Evolutionary conservation across 495 filamentous ascomycete species (phyloP), one percentile per base, ranked within the genome.

Genomic region (Aspergillus avenaceus): DNA sequence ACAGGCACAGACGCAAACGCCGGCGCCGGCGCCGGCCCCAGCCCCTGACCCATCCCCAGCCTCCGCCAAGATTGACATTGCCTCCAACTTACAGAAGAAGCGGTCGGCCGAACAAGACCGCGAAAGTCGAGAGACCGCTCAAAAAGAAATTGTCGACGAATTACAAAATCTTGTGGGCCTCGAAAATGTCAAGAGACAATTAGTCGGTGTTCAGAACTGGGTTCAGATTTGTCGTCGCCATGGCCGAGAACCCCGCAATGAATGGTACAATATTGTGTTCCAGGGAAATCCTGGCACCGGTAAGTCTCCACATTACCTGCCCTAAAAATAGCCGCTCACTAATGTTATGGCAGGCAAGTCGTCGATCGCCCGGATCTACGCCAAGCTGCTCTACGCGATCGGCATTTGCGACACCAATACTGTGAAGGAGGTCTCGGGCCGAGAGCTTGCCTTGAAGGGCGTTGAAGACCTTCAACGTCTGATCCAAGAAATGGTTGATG

Each of bases 381-480:
- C 54, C 8, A 49, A 54, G 31, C 32, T 61, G 42, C 55, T 61
- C 14, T 54, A 47, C 27, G 34, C 47, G 4, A 45, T 61, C 8
- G 47, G 42, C 11, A 54, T 61, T 18, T 41, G 44, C 11, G 51
- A 54, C 45, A 36, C 54, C 13, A 36, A 41, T 18, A 41, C 44
- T 0, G 23, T 52, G 8, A 45, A 16, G 8, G 41, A 52, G 22
- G 47, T 40, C 14, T 57, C 54, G 8, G 66, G 52, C 3, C 57
- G 82, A 1, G 83, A 84, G 0, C 64, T 74, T 23, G 84, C 81
- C 0, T 81, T 84, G 55, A 65, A 72, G 9, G 76, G 79, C 24
- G 84, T 82, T 0, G 85, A 82, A 54, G 78, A 67, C 1, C 82
- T 85, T 24, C 71, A 86, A 0, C 73, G 70, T 5, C 54, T 75